These are phyloP conservation scores for Phytophthora lateralis DNA, from an alignment of 352 stramenopile genomes.

Conservation along the genomic window DNA sequence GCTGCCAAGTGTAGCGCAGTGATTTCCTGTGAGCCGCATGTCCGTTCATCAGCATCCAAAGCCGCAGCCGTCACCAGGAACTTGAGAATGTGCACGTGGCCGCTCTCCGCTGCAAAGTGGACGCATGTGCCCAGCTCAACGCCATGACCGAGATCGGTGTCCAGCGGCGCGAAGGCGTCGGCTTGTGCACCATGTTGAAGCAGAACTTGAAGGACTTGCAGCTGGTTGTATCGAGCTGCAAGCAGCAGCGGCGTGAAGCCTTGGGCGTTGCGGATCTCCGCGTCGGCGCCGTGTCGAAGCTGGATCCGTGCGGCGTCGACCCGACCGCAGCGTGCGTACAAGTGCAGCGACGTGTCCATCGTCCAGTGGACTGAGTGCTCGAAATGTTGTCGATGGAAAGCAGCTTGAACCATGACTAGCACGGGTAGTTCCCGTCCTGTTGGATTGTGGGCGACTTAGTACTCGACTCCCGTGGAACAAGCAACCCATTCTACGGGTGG, in stretches of 20 bases:
- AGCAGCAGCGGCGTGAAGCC: conserved; percentile 42
- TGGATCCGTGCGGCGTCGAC: conserved; percentile 31
- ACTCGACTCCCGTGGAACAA: not conserved
- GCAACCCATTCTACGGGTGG: conserved; percentile 8
- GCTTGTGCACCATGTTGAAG: conserved; percentile 33
- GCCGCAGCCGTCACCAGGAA: conserved; percentile 36
- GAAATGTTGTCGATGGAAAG: conserved; percentile 1
- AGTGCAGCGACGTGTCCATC: conserved; percentile 47
- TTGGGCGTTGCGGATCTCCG: conserved; percentile 32
- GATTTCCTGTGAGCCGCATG: conserved; percentile 15
- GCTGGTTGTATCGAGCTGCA: conserved; percentile 37
- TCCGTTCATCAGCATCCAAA: conserved; percentile 24
- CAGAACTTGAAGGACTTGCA: conserved; percentile 41
- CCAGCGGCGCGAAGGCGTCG: conserved; percentile 24
- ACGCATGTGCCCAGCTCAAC: conserved; percentile 24
- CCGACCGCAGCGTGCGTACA: conserved; percentile 39
- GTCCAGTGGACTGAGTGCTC: conserved; percentile 11
- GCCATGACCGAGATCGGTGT: conserved; percentile 3
- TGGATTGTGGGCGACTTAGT: conserved; percentile 8
- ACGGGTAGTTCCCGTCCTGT: not conserved
- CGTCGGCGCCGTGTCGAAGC: conserved; percentile 36
- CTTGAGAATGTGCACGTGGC: conserved; percentile 32
- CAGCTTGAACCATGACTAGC: conserved; percentile 1
- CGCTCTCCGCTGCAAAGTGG: conserved; percentile 27
- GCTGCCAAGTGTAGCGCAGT: conserved; percentile 45